These are phyloP conservation scores for Teunomyces barrocoloradensis DNA, from an alignment of 805 yeast genomes.

Conservation along the genomic window DNA sequence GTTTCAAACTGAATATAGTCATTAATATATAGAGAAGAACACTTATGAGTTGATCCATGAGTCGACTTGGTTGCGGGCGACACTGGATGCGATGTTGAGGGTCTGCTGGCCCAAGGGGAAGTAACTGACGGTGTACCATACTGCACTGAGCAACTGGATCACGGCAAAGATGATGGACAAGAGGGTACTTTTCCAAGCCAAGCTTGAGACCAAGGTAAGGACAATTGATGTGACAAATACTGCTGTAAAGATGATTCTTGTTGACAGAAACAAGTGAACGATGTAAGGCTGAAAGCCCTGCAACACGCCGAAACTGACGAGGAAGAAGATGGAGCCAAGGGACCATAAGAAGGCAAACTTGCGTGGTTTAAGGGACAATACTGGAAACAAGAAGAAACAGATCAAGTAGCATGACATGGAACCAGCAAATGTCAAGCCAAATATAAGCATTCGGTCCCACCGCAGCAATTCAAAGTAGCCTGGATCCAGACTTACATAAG, in stretches of 20 bases:
- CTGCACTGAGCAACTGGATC: conserved; percentile 38
- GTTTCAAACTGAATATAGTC: conserved; percentile 4
- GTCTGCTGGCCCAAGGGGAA: conserved; percentile 49
- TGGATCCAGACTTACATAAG: conserved; percentile 42
- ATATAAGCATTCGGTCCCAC: conserved; percentile 47
- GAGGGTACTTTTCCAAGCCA: conserved; percentile 35
- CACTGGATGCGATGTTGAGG: conserved; percentile 39
- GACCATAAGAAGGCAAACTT: conserved; percentile 50
- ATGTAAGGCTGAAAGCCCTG: conserved; percentile 42
- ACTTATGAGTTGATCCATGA: conserved; percentile 32
- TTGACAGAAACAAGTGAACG: conserved; percentile 41
- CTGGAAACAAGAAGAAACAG: conserved; percentile 43
- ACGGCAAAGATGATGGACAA: conserved; percentile 41
- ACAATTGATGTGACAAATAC: conserved; percentile 38
- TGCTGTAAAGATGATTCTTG: conserved; percentile 38
- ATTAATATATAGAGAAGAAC: background rate
- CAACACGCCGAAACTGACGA: conserved; percentile 45
- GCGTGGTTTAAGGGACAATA: conserved; percentile 40
- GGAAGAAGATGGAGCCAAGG: conserved; percentile 43
- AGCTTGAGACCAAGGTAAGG: conserved; percentile 37
- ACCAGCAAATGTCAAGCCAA: conserved; percentile 44
- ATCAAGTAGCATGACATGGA: conserved; percentile 40
- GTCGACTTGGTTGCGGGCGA: conserved; percentile 44
- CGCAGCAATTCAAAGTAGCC: conserved; percentile 43
- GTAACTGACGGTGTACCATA: conserved; percentile 47